Conservation (phyloP, 176 grass and related monocot species). For the Melocanna baccifera region DNA sequence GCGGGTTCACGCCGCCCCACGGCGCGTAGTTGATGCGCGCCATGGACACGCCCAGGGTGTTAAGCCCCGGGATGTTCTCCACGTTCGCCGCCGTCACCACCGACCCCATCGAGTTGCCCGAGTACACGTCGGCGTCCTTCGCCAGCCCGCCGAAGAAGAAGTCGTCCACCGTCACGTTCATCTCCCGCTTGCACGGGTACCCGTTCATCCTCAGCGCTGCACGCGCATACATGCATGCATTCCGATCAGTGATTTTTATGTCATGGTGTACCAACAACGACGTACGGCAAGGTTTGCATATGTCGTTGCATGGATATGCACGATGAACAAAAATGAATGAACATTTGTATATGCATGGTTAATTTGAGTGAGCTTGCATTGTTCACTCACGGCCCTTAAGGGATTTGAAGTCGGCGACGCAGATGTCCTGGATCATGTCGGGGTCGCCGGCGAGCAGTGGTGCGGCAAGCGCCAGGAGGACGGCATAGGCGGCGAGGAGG, state of each 20-base stretch:
- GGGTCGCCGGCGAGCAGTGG: slow-evolving; percentile 48
- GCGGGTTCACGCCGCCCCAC: too few relatives aligned
- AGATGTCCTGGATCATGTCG: slow-evolving; percentile 71
- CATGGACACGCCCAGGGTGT: slow-evolving; percentile 69
- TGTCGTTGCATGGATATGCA: neutral
- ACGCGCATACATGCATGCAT: neutral
- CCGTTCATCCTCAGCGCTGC: slow-evolving; percentile 56
- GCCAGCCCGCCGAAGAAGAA: slow-evolving; percentile 56
- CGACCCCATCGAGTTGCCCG: slow-evolving; percentile 49
- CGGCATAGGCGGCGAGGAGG: slow-evolving; percentile 9
- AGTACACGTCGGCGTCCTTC: slow-evolving; percentile 29
- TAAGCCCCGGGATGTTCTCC: slow-evolving; percentile 43
- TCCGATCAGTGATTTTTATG: neutral
- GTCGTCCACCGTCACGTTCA: slow-evolving; percentile 50
- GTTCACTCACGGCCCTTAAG: slow-evolving; percentile 39
- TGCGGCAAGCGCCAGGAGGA: slow-evolving; percentile 21
- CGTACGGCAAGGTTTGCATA: neutral
- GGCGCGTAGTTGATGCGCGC: slow-evolving; percentile 59
- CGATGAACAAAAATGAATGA: neutral
- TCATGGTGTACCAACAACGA: neutral
- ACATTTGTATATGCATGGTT: neutral
- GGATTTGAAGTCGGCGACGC: slow-evolving; percentile 56
- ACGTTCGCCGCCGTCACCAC: slow-evolving; percentile 49
- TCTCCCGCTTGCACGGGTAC: slow-evolving; percentile 53
- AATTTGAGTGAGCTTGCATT: neutral